Base-by-base conservation (phyloP, 2,329 filamentous ascomycete species). In the Botrytis medusae region DNA sequence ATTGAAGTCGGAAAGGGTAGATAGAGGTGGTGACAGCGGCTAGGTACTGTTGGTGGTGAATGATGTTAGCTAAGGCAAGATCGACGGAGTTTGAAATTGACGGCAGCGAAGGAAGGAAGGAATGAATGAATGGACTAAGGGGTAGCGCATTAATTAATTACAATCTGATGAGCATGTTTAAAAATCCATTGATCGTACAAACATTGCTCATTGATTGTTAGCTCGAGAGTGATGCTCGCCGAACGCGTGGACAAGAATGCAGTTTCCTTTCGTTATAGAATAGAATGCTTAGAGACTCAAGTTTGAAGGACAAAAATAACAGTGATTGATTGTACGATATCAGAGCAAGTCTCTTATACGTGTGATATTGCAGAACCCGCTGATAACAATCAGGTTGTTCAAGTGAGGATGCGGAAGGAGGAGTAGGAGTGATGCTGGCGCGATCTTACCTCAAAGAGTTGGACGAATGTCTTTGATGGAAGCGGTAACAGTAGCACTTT, bases 361-460 rank as follows among this genome's bases (percentile, higher is more conserved):
- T 2, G 32, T 42, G 6, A 42, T 25, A 22, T n/a, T 16, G 12
- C 20, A 16, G 9, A 42, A 32, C 5, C 18, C 5, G 34, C 54
- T 57, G 34, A 40, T 22, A 32, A 9, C 6, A 57, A 7, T 25
- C 12, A 25, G 16, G 20, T 57, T 68, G 10, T 57, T 57, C 48
- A 32, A 25, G 10, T 42, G 40, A 16, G 6, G 54, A 32, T 57
- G 48, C 5, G 16, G 34, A 68, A 32, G 48, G n/a, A n/a, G 25
- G 18, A 22, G 34, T 22, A 51, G 10, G 40, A 6, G 40, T 57
- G n/a, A 42, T 18, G 57, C 9, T 29, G 34, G 29, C 3, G n/a
- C 51, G 65, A 69, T 57, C 65, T 69, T 40, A 69, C 65, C 65
- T 69, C 48, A 69, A 57, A n/a, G 34, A 57, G 18, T 18, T 57